Evolutionary conservation across 805 yeast species (phyloP).

Genomic region (Candida chilensis): DNA sequence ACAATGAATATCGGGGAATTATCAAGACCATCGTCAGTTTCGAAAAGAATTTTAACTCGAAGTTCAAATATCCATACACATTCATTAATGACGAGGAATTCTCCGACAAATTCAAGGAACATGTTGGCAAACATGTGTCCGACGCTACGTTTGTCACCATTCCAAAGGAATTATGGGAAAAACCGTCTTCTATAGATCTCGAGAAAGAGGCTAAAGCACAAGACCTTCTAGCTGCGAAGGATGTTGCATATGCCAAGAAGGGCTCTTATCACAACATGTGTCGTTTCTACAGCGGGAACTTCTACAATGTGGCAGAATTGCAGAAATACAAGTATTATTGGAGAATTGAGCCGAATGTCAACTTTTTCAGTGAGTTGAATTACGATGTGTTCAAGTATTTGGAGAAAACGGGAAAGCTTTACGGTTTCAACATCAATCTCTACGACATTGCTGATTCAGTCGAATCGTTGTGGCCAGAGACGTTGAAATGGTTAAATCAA

Average conservation of each 20-base stretch:
- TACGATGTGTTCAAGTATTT: conserved; percentile 74
- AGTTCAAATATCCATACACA: conserved; percentile 75
- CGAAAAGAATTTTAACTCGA: conserved; percentile 56
- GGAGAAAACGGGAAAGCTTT: conserved; percentile 56
- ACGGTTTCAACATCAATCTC: conserved; percentile 64
- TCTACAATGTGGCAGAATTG: conserved; percentile 56
- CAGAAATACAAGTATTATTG: conserved; percentile 62
- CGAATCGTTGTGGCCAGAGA: conserved; percentile 58
- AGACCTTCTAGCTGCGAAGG: conserved; percentile 24
- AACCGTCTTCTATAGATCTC: conserved; percentile 47
- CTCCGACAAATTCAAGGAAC: conserved; percentile 41
- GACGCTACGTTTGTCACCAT: conserved; percentile 15
- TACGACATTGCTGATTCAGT: conserved; percentile 66
- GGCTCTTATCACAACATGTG: conserved; percentile 79
- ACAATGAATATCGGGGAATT: conserved; percentile 44
- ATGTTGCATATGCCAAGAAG: conserved; percentile 52
- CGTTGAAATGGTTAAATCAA: conserved; percentile 45
- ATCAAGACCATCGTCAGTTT: conserved; percentile 46
- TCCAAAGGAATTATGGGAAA: conserved; percentile 43
- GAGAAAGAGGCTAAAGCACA: conserved; percentile 30
- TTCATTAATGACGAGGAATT: conserved; percentile 69
- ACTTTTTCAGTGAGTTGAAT: conserved; percentile 57
- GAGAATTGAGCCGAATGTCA: conserved; percentile 73
- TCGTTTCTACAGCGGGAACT: conserved; percentile 60
- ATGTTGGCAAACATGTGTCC: conserved; percentile 27